Evolutionary conservation across 129 eudicot species (phyloP).

Genomic region (Flaveria sonorensis): DNA sequence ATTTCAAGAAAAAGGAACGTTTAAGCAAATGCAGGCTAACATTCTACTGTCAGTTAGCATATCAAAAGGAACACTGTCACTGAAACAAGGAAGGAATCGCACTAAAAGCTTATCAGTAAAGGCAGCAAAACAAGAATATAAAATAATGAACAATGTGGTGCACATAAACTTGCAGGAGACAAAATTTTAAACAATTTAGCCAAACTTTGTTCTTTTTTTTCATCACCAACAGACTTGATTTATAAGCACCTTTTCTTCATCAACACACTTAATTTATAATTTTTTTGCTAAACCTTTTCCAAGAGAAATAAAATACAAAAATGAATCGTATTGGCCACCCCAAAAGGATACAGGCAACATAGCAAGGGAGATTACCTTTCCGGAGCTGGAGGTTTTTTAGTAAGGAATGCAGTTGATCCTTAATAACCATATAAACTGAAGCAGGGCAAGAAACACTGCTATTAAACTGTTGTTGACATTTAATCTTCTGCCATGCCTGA

Average conservation of each 20-base stretch:
- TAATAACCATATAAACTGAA: conserved; percentile 62
- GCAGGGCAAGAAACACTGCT: conserved; percentile 81
- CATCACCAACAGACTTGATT: not conserved
- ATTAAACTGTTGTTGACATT: conserved; percentile 73
- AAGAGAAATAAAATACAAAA: not conserved
- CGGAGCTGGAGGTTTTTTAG: conserved; percentile 45
- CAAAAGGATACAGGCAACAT: too few relatives aligned
- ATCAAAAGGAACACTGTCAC: too few relatives aligned
- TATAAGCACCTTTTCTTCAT: not conserved
- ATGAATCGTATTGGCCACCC: not conserved
- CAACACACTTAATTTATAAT: not conserved
- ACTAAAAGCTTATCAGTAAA: too few relatives aligned
- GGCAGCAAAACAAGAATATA: not conserved
- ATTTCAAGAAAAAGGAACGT: too few relatives aligned
- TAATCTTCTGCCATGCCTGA: conserved; percentile 83
- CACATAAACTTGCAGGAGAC: not conserved
- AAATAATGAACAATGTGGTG: not conserved
- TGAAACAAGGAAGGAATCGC: too few relatives aligned
- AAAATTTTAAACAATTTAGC: not conserved
- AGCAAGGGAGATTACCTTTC: conserved; percentile 47
- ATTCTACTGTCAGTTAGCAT: too few relatives aligned
- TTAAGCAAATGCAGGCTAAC: not conserved
- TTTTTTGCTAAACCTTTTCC: too few relatives aligned
- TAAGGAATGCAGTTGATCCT: conserved; percentile 53
- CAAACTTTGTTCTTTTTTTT: not conserved